Evolutionary conservation across 140 eudicot genomes (phyloP), one percentile per base, ranked within the genome.

Genomic region (Stevia rebaudiana): DNA sequence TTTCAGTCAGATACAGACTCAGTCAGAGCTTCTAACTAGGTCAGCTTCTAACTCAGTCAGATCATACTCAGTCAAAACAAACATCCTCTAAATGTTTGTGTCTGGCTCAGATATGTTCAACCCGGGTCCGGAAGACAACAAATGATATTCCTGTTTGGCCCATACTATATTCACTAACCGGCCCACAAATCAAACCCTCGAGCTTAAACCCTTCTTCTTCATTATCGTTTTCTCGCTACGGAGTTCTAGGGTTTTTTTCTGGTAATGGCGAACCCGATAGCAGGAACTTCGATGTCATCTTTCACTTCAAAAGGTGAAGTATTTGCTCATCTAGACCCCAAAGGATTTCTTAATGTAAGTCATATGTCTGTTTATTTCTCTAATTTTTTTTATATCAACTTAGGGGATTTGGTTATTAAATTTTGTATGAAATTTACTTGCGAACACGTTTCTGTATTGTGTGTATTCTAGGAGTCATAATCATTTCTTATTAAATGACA

Each of bases 241-340:
- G 33, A 68, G 3, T 50, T 61, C 16, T 75, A 75, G 80, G 78
- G 75, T 61, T 73, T 40, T 58, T 56, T 56, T 28, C 60, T 49
- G 46, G 59, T 53, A 3, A 81, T 81, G 86, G 80, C 64, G 65
- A 73, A 55, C 23, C 63, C 67, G 65, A 68, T 28, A n/a, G 61
- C 31, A 1, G 67, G 68, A 59, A 24, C 80, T 24, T 23, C 42
- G 6, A 65, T 80, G 35, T 73, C 83, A 22, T 70, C 69, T 44
- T 83, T 79, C 65, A 54, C 83, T 18, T 67, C 85, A 18, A 68
- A 67, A 15, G 81, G 81, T 54, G 85, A 79, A 73, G 46, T 68
- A 21, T 71, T 83, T 16, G 83, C 83, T 61, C 53, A 74, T 64
- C 19, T 80, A 61, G 55, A 63, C 9, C 61, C 83, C 12, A 17